A percentile compares a stretch with the other conserved stretches of the same genome.
phyloP scores from a whole-genome alignment of 106 monocot species.

The Dendrobium officinale region DNA sequence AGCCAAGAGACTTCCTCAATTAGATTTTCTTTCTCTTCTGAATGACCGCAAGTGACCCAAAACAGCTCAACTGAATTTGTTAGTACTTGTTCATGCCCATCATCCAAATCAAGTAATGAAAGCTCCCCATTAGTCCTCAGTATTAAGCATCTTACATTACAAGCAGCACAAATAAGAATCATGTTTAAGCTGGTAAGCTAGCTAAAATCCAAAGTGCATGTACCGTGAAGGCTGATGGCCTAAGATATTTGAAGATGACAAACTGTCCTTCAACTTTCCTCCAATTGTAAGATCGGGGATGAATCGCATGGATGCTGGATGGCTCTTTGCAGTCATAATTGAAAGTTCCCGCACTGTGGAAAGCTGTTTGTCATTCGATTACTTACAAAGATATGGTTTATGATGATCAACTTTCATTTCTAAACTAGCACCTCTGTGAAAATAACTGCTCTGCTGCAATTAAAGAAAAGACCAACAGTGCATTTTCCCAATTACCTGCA shows the following conservation, averaged over 20 bases:
- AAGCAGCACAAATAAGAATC: constrained; percentile 12
- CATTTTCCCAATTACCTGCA: constrained; percentile 50
- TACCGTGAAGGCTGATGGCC: constrained; percentile 82
- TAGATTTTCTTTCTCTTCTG: constrained; percentile 84
- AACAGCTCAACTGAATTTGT: constrained; percentile 86
- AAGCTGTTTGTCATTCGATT: constrained; percentile 85
- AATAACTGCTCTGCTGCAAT: not conserved
- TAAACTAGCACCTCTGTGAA: not conserved
- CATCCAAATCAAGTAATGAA: constrained; percentile 97
- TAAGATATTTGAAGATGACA: constrained; percentile 22
- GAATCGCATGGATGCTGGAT: constrained; percentile 89
- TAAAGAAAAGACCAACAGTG: not conserved
- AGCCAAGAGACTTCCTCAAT: constrained; percentile 98
- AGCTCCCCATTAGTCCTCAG: constrained; percentile 93
- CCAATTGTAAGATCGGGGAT: constrained; percentile 54
- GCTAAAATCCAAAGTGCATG: not conserved
- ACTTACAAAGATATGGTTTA: constrained; percentile 33
- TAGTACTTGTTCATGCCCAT: constrained; percentile 83
- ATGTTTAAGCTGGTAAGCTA: not conserved
- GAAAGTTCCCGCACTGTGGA: constrained; percentile 95
- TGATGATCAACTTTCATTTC: constrained; percentile 8
- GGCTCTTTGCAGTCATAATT: constrained; percentile 94
- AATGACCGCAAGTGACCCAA: constrained; percentile 92
- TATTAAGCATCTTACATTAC: constrained; percentile 69
- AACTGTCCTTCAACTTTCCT: constrained; percentile 20